Base-by-base conservation (phyloP, 257 asterid species). In the Solanum chaucha region DNA sequence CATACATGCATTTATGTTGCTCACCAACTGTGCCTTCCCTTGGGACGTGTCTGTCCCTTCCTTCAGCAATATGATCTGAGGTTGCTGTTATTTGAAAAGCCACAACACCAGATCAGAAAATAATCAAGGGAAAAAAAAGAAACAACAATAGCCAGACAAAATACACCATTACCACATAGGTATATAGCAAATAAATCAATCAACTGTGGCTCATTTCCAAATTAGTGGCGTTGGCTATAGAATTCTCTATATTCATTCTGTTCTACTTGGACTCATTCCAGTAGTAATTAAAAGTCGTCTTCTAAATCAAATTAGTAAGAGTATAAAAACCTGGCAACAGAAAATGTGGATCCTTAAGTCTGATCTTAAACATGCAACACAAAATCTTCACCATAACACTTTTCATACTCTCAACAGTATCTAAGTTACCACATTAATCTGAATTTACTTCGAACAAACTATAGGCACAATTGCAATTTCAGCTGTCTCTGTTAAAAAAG, bases 41-140 rank as follows among this genome's bases (percentile, higher is more conserved):
- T 97, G 99, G 68, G 99, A 97, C 5, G 99, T 94, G 85, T 97
- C 99, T 20, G 99, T 97, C 87, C 99, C 99, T 93, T 97, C 99
- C 92, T 93, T 96, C 74, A 97, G 96, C 93, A 97, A 88, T 90
- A 96, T 97, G 90, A 97, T 96, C 90, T 97, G 99, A 30, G 99
- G 99, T 96, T 97, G 99, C 99, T 97, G 96, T 92, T 84, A 85
- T 85, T 87, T 28, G 20, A 81, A 48, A 48, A 81, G 68, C 20
- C 46, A 81, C 46, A 30, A 28, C 85, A 48, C 44, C 44, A 81
- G 19, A 81, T 81, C 70, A 81, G 70, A 81, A 80, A 48, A 48
- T 30, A 5, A 19, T 30, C 6, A 8, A 26, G 5, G 30, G 15
- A 0, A 28, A 24, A 24, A 12, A 13, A 5, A 44, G 9, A 44